Percentiles rank a stretch among this genome's conserved stretches.
Evolutionary conservation across 495 filamentous ascomycete species (phyloP).

Genomic region (Margaritispora aquatica): DNA sequence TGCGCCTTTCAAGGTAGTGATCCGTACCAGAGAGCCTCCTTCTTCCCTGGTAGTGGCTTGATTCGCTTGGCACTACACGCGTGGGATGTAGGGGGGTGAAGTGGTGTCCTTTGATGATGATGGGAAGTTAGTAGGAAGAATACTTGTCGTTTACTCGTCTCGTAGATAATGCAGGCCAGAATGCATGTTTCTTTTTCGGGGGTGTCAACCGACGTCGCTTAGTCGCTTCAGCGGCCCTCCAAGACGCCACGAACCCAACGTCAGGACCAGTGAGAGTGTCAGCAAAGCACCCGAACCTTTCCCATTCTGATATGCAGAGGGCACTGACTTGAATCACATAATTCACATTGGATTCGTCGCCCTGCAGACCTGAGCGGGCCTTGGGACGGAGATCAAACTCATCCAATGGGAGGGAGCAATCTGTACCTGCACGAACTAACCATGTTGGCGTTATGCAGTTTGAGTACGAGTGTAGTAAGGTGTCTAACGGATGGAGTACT

Average conservation of each 20-base stretch:
- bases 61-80: too few species aligned
- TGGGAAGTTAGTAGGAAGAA: too few species aligned
- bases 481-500: too few species aligned
- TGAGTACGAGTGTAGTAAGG: too few species aligned
- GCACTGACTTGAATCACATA: neutral
- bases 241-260: conserved; percentile 12
- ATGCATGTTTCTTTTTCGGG: too few species aligned
- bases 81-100: too few species aligned
- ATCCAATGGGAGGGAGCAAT: neutral
- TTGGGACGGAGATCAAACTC: neutral
- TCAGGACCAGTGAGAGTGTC: neutral
- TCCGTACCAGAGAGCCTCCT: conserved; percentile 23
- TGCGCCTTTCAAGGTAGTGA: neutral
- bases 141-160: too few species aligned
- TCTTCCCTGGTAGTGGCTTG: neutral
- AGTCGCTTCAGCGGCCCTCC: conserved; percentile 15
- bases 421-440: neutral
- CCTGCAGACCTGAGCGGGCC: neutral
- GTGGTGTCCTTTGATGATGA: too few species aligned
- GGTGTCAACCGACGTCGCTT: too few species aligned
- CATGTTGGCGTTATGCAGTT: neutral
- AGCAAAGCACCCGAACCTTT: conserved; percentile 1
- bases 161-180: too few species aligned
- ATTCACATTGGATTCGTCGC: neutral
- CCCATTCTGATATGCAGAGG: too few species aligned